A percentile compares a stretch with the other conserved stretches of the same genome.
These are phyloP conservation scores for Penicillium sp. DNA, from an alignment of 2,329 filamentous ascomycete genomes.

Conservation along the genomic window DNA sequence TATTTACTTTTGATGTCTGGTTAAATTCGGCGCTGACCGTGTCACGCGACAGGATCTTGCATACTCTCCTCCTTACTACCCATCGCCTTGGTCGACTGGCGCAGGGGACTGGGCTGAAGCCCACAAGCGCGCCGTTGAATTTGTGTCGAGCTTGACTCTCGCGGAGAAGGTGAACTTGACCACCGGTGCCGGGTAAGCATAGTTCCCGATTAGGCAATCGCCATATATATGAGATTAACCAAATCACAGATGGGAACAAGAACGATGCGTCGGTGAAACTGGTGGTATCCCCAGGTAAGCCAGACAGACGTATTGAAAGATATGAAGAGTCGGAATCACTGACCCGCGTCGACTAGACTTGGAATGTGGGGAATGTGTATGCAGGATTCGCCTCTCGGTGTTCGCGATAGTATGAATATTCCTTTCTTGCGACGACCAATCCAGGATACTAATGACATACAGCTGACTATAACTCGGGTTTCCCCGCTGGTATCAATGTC, in stretches of 20 bases:
- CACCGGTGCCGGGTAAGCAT: constrained; percentile 71
- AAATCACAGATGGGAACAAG: constrained; percentile 58
- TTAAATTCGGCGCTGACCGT: constrained; percentile 2
- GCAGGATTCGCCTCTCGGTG: constrained; percentile 77
- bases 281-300: constrained; percentile 43
- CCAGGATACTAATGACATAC: background rate
- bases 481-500: constrained; percentile 70
- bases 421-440: background rate
- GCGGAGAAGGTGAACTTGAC: constrained; percentile 92
- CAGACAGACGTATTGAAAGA: constrained; percentile 8
- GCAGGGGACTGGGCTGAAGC: constrained; percentile 69
- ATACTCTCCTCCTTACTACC: constrained; percentile 65
- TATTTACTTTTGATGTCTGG: background rate
- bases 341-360: constrained; percentile 23
- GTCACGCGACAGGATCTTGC: constrained; percentile 26
- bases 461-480: constrained; percentile 76
- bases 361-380: constrained; percentile 71
- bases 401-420: constrained; percentile 56
- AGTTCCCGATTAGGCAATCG: background rate
- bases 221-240: background rate
- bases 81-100: constrained; percentile 80
- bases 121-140: constrained; percentile 67
- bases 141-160: constrained; percentile 78
- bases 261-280: constrained; percentile 71
- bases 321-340: background rate